Evolutionary conservation across 495 filamentous ascomycete genomes (phyloP).

Genomic region (Immersiella caudata): DNA sequence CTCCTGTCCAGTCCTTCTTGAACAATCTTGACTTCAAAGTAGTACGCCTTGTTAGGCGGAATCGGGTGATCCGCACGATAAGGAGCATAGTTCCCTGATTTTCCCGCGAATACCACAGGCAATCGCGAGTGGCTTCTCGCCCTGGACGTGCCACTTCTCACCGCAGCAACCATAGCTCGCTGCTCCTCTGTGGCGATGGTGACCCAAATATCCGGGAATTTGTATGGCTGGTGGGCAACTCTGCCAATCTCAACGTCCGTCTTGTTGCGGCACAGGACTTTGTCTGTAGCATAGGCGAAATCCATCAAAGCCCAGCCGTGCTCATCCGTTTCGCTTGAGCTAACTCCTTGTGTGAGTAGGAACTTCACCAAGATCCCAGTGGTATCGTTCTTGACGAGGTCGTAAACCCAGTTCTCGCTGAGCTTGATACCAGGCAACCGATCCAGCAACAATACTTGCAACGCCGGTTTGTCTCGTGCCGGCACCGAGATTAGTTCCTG

Average conservation of each 20-base stretch:
- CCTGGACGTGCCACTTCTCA: neutral
- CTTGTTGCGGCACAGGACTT: neutral
- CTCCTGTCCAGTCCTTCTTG: neutral
- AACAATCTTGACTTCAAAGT: constrained; percentile 8
- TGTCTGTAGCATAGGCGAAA: constrained; percentile 12
- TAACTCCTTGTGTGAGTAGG: neutral
- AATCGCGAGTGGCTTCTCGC: neutral
- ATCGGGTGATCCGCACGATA: constrained; percentile 13
- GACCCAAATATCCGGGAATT: neutral
- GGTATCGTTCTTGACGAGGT: constrained; percentile 9
- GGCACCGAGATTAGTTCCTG: constrained; percentile 1
- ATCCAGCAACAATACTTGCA: neutral
- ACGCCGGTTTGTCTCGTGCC: neutral
- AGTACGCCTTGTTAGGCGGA: constrained; percentile 3
- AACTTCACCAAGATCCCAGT: neutral
- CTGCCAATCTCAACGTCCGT: constrained; percentile 6
- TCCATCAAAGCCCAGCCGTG: constrained; percentile 17
- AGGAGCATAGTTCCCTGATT: neutral
- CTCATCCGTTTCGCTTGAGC: neutral
- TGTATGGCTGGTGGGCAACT: neutral
- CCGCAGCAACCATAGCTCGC: neutral
- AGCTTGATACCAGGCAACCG: neutral
- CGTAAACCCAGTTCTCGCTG: neutral
- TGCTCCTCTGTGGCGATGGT: neutral
- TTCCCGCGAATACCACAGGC: neutral